Conservation (phyloP, 192 early-diverging fungal species). For the Entrophospora sp. region DNA sequence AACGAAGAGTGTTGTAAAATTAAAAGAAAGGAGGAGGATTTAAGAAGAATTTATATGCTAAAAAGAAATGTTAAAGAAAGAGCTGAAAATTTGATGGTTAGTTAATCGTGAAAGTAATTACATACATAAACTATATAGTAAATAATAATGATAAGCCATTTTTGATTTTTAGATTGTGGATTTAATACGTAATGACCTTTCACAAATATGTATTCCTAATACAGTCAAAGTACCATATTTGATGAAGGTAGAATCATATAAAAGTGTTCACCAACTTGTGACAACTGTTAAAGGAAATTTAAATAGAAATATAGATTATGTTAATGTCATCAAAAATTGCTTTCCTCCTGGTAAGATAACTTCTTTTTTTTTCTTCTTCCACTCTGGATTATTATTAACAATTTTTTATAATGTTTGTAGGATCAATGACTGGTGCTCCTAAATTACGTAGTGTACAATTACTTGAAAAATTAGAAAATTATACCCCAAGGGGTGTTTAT, state of each 20-base stretch:
- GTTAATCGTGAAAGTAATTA: not conserved
- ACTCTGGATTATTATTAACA: slow-evolving; percentile 1
- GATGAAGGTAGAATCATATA: slow-evolving; percentile 85
- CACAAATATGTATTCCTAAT: slow-evolving; percentile 54
- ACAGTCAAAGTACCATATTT: slow-evolving; percentile 70
- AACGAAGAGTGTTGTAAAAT: slow-evolving; percentile 26
- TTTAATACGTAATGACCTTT: slow-evolving; percentile 89
- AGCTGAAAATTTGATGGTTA: slow-evolving; percentile 93
- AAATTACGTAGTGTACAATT: slow-evolving; percentile 79
- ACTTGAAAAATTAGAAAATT: slow-evolving; percentile 61
- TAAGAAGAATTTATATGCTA: slow-evolving; percentile 37
- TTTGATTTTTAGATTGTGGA: slow-evolving; percentile 71
- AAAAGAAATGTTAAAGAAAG: slow-evolving; percentile 76
- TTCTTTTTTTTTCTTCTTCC: not conserved
- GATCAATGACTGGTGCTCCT: slow-evolving; percentile 97
- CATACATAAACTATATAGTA: not conserved
- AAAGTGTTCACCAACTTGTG: slow-evolving; percentile 88
- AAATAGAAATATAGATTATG: slow-evolving; percentile 45
- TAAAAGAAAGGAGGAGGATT: slow-evolving; percentile 25
- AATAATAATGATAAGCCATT: not conserved
- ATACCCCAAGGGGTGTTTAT: slow-evolving; percentile 72
- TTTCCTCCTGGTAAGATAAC: slow-evolving; percentile 69
- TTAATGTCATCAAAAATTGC: slow-evolving; percentile 62
- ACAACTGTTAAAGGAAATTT: slow-evolving; percentile 70
- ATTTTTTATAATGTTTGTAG: slow-evolving; percentile 22